Base-by-base conservation (phyloP, 2,329 filamentous ascomycete species). In the Leptosphaerulina australis region DNA sequence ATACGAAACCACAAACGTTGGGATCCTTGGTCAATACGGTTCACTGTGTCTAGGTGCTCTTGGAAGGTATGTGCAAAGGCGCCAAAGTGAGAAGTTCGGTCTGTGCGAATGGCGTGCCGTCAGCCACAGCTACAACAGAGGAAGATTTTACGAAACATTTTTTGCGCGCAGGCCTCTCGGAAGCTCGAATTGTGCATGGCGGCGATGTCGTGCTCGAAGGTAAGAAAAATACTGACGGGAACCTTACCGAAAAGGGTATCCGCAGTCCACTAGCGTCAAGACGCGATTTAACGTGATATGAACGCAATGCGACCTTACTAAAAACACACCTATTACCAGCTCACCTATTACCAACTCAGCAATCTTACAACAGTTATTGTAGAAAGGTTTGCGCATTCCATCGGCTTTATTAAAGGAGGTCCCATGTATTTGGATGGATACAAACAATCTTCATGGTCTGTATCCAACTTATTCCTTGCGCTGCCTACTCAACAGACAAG, bases 141-240 rank as follows among this genome's bases (percentile, higher is more conserved):
- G 44, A 53, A 43, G 28, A 34, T 47, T 14, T 48, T 48, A 47
- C 37, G 50, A 44, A 39, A 53, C 28, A 44, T 40, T 53, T 53
- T 48, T 12, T 31, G 11, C 21, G 43, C 38, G 44, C 50, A 44
- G 43, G 35, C 38, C 38, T 47, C 33, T 47, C 48, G 37, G 28
- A 44, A 22, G 17, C 29, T 38, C 45, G 34, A n/a, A 39, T 35
- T 20, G 18, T 43, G 28, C 33, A 43, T 52, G 43, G 49, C 43
- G 21, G 30, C 43, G 41, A 52, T 52, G 43, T 47, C 50, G 50
- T 47, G 50, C 50, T 47, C 28, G 21, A 20, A 33, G 34, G 28
- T 21, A 22, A 24, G 35, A 50, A 52, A 52, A 52, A 33, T 28
- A n/a, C 36, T 8, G 29, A 24, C 37, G 36, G 36, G 38, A 34